Conservation (phyloP, 179 eudicot species). For the Corrigiola litoralis region DNA sequence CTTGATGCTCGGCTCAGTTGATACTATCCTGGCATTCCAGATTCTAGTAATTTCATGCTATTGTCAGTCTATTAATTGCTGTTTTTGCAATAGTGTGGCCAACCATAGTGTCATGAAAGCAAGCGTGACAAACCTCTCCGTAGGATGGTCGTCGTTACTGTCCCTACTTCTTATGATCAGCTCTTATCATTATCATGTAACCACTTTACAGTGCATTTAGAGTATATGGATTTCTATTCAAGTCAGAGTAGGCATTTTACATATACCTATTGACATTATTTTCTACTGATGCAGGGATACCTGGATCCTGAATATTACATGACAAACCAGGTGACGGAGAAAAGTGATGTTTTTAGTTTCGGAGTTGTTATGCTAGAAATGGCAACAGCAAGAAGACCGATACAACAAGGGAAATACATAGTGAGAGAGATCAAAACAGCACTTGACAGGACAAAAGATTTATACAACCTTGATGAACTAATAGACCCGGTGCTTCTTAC, state of each 20-base stretch:
- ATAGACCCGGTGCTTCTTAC: slow-evolving; percentile 33
- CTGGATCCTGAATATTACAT: slow-evolving; percentile 49
- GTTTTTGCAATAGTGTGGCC: no score
- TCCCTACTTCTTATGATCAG: not conserved
- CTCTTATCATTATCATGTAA: not conserved
- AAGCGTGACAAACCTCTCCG: no score
- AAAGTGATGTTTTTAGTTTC: slow-evolving; percentile 45
- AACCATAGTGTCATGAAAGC: no score
- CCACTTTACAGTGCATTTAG: not conserved
- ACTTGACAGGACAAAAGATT: slow-evolving; percentile 29
- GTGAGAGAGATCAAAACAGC: slow-evolving; percentile 31
- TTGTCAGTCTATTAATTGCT: no score
- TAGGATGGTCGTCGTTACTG: no score
- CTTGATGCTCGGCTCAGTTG: no score
- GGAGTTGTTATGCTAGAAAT: slow-evolving; percentile 51
- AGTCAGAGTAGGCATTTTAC: not conserved
- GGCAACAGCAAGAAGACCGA: slow-evolving; percentile 39
- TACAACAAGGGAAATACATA: slow-evolving; percentile 39
- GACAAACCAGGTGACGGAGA: slow-evolving; percentile 46
- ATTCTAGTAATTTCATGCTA: no score
- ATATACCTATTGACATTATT: not conserved
- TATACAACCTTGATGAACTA: slow-evolving; percentile 33
- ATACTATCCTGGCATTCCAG: no score
- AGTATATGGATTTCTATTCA: not conserved
- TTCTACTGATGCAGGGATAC: slow-evolving; percentile 33